Conservation (phyloP, 345 rosid genomes). For the Acer yangbiense region DNA sequence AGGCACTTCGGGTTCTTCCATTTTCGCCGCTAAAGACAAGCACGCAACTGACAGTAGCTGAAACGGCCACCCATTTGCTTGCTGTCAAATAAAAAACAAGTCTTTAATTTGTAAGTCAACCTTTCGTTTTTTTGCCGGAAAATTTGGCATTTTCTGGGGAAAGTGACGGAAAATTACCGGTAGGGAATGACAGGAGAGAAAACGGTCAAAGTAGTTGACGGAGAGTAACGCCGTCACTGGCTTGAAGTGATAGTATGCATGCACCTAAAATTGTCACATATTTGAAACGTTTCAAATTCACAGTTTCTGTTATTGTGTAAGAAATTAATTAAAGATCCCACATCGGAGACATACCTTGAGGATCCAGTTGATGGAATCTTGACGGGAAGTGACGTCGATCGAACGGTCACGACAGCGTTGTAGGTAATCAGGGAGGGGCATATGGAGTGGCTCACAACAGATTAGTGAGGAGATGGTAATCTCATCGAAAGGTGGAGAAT, state of each 20-base stretch:
- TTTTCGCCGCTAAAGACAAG: slow-evolving; percentile 67
- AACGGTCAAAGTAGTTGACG: slow-evolving; percentile 66
- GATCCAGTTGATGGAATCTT: slow-evolving; percentile 75
- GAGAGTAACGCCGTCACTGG: slow-evolving; percentile 58
- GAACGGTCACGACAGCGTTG: slow-evolving; percentile 46
- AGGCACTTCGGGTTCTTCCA: slow-evolving; percentile 61
- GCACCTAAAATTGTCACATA: slow-evolving; percentile 48
- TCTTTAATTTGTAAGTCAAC: neutral
- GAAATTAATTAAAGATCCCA: neutral
- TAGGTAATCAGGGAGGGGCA: slow-evolving; percentile 45
- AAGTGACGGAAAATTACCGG: slow-evolving; percentile 36
- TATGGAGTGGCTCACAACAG: slow-evolving; percentile 38
- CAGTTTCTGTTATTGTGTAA: no score
- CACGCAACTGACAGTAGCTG: slow-evolving; percentile 75
- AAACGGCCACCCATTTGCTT: slow-evolving; percentile 55
- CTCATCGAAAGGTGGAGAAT: slow-evolving; percentile 31
- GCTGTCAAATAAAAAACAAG: slow-evolving; percentile 12
- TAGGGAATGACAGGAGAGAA: slow-evolving; percentile 50
- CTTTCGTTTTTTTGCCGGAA: slow-evolving; percentile 6
- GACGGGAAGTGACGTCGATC: slow-evolving; percentile 58
- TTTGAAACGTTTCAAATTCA: no score
- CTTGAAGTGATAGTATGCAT: slow-evolving; percentile 46
- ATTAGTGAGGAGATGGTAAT: slow-evolving; percentile 28
- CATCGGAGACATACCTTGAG: slow-evolving; percentile 36
- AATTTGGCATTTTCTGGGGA: slow-evolving; percentile 18